phyloP scores from a whole-genome alignment of 202 grass and related monocot species.

The Zoysia matrella region DNA sequence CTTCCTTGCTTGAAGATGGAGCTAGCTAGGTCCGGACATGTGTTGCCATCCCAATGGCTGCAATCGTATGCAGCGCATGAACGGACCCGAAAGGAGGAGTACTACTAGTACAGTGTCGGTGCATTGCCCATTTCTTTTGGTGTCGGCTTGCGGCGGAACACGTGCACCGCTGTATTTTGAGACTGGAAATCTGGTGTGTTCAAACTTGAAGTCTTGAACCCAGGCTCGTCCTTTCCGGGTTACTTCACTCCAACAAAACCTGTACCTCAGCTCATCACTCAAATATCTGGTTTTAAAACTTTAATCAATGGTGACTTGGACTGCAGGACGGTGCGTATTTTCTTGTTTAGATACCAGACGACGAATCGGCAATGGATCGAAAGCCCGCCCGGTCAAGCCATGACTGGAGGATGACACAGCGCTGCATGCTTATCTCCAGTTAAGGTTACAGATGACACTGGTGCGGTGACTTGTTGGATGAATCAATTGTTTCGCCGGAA shows the following conservation, averaged over 20 bases:
- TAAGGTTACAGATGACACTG: slow-evolving; percentile 17
- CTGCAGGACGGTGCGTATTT: no score
- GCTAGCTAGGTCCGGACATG: neutral
- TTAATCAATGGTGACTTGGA: neutral
- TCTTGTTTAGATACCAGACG: no score
- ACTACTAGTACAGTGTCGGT: neutral
- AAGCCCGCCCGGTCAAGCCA: neutral
- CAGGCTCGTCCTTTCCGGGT: neutral
- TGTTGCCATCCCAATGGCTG: neutral
- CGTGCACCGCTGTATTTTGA: neutral
- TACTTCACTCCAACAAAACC: neutral
- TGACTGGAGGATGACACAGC: slow-evolving; percentile 5
- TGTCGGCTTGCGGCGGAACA: neutral
- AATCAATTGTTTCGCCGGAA: slow-evolving; percentile 6
- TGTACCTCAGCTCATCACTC: neutral
- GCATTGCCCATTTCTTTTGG: neutral
- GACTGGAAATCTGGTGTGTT: neutral
- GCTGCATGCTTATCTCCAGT: neutral
- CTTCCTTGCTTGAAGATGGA: neutral
- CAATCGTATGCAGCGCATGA: neutral
- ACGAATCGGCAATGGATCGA: neutral
- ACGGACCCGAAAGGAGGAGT: no score
- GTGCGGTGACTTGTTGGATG: slow-evolving; percentile 4
- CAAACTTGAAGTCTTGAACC: neutral
- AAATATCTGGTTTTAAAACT: neutral